These are phyloP conservation scores for Ormosia emarginata DNA, from an alignment of 306 rosid genomes.

Conservation along the genomic window DNA sequence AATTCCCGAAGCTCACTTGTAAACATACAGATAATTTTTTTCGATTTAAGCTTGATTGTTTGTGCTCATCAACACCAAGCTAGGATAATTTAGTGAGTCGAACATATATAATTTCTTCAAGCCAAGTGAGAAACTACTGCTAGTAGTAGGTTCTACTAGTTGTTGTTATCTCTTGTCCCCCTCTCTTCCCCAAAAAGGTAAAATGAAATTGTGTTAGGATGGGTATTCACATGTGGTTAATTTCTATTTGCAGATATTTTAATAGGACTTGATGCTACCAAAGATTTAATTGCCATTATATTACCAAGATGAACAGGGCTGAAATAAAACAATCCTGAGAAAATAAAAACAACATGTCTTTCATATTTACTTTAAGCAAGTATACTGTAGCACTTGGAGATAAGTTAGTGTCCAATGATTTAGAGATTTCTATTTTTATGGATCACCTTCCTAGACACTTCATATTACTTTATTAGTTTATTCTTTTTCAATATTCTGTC, in stretches of 20 bases:
- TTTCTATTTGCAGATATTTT: not conserved
- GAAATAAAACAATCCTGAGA: not conserved
- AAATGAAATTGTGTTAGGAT: too few relatives aligned
- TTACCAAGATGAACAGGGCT: not conserved
- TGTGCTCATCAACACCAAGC: not conserved
- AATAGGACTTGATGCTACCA: not conserved
- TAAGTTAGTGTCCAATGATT: not conserved
- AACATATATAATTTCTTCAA: not conserved
- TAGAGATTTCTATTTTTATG: slow-evolving; percentile 10
- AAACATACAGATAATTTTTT: not conserved
- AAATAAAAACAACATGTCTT: not conserved
- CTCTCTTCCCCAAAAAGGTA: too few relatives aligned
- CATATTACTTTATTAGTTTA: not conserved
- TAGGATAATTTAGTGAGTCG: not conserved
- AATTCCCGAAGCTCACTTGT: not conserved
- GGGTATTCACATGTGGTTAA: not conserved
- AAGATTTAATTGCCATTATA: not conserved
- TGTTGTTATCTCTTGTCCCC: too few relatives aligned
- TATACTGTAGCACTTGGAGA: not conserved
- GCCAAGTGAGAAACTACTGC: not conserved
- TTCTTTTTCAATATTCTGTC: not conserved
- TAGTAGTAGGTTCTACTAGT: not conserved
- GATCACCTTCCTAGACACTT: not conserved
- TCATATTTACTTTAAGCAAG: not conserved
- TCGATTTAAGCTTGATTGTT: not conserved